phyloP scores from a whole-genome alignment of 2,329 filamentous ascomycete species.

The Sporothrix curviconia region DNA sequence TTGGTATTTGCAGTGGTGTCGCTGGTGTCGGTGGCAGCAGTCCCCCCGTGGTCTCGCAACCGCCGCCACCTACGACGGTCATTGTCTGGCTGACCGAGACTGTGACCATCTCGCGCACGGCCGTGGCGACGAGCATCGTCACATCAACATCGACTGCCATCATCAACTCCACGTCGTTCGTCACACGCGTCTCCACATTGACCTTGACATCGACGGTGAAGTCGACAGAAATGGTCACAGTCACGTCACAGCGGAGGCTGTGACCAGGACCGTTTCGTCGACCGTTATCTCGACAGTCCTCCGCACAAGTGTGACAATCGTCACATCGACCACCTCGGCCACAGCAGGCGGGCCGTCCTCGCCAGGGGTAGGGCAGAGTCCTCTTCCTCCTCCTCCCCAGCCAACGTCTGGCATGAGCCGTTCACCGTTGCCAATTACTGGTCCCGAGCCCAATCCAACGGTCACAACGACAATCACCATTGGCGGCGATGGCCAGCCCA shows the following conservation, averaged over 20 bases:
- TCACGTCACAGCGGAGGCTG: no score
- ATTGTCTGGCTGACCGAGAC: conserved; percentile 5
- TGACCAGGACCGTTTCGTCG: not conserved
- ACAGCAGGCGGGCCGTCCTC: no score
- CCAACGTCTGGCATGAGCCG: no score
- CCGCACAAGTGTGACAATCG: not conserved
- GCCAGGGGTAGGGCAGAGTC: no score
- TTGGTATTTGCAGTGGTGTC: not conserved
- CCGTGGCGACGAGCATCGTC: conserved; percentile 1
- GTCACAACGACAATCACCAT: not conserved
- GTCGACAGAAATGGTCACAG: no score
- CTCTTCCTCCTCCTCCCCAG: no score
- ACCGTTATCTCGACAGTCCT: not conserved
- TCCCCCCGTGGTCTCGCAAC: not conserved
- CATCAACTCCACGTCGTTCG: not conserved
- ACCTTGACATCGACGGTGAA: not conserved
- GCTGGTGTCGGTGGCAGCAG: not conserved
- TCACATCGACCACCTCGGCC: not conserved
- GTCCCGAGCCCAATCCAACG: not conserved
- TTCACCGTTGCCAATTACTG: not conserved
- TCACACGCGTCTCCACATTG: not conserved
- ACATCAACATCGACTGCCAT: not conserved
- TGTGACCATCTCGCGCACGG: not conserved
- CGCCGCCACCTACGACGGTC: not conserved
- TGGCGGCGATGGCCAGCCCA: no score